phyloP scores from a whole-genome alignment of 2,329 filamentous ascomycete species.

The Trichoderma guizhouense region DNA sequence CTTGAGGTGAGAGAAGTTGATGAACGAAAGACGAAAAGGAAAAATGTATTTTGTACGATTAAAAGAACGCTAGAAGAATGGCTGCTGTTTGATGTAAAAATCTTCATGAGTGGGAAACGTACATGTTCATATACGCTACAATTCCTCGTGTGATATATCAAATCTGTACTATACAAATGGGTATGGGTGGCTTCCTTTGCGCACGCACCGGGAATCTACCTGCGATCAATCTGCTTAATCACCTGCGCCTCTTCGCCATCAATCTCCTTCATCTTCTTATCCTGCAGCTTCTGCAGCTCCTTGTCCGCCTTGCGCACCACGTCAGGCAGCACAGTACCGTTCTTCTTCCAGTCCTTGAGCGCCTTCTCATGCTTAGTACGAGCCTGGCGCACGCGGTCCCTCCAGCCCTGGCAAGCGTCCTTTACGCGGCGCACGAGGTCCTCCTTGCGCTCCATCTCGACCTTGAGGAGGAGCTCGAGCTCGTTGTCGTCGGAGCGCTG shows the following conservation, averaged over 20 bases:
- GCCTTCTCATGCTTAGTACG: slow-evolving; percentile 47
- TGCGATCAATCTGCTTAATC: slow-evolving; percentile 39
- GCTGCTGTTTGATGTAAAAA: background rate
- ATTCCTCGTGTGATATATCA: slow-evolving; percentile 21
- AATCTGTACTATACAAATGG: background rate
- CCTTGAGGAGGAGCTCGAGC: slow-evolving; percentile 53
- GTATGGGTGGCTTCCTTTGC: background rate
- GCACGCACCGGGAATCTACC: background rate
- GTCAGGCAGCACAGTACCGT: slow-evolving; percentile 43
- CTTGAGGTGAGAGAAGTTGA: slow-evolving; percentile 9
- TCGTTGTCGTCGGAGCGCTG: slow-evolving; percentile 57
- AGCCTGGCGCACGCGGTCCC: slow-evolving; percentile 46
- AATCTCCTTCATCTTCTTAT: slow-evolving; percentile 52
- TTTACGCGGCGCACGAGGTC: slow-evolving; percentile 43
- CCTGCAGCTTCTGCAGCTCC: slow-evolving; percentile 48
- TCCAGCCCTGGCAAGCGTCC: slow-evolving; percentile 49
- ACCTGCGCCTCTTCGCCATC: slow-evolving; percentile 49
- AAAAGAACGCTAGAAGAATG: background rate
- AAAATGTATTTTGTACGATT: slow-evolving; percentile 6
- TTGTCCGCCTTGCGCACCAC: slow-evolving; percentile 47
- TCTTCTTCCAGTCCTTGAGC: slow-evolving; percentile 49
- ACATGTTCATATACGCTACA: background rate
- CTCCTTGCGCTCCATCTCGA: slow-evolving; percentile 51
- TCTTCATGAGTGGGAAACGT: slow-evolving; percentile 19
- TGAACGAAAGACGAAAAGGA: background rate